Evolutionary conservation across 2,329 filamentous ascomycete genomes (phyloP).

Genomic region (Aspergillus vadensis): DNA sequence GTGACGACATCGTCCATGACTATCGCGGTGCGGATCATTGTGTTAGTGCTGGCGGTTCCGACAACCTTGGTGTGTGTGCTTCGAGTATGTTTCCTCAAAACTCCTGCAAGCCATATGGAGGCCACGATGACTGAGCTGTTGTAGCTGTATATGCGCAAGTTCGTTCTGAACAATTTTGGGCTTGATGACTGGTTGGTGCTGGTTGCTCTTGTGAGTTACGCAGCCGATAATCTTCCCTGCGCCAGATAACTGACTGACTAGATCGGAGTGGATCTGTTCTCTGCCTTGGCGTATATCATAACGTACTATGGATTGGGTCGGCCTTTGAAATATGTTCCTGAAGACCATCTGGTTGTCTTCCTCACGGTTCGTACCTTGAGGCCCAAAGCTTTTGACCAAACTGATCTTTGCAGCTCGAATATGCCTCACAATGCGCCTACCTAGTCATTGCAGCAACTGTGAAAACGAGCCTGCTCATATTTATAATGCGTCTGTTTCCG

Average conservation of each 20-base stretch:
- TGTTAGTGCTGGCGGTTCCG: conserved; percentile 4
- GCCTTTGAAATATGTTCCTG: conserved; percentile 10
- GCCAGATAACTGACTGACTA: not conserved
- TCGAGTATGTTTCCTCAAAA: not conserved
- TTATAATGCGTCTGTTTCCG: conserved; percentile 15
- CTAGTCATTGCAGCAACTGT: conserved; percentile 10
- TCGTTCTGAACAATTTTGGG: conserved; percentile 17
- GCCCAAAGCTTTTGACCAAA: not conserved
- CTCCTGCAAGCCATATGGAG: not conserved
- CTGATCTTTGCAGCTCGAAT: conserved; percentile 11
- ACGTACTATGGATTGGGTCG: conserved; percentile 13
- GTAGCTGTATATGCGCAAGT: conserved; percentile 21
- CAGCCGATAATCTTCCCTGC: not conserved
- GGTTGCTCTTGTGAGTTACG: conserved; percentile 13
- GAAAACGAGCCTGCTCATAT: conserved; percentile 10
- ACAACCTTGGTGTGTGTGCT: conserved; percentile 6
- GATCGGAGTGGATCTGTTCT: conserved; percentile 17
- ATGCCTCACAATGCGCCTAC: conserved; percentile 12
- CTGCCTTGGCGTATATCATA: conserved; percentile 16
- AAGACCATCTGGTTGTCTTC: conserved; percentile 10
- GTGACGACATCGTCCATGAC: not conserved
- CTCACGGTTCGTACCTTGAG: conserved; percentile 9
- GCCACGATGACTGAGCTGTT: not conserved
- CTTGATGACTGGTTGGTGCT: conserved; percentile 22
- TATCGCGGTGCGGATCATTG: conserved; percentile 3